These are phyloP conservation scores for Aegilops longissima DNA, from an alignment of 176 grass and related monocot species.

Conservation along the genomic window DNA sequence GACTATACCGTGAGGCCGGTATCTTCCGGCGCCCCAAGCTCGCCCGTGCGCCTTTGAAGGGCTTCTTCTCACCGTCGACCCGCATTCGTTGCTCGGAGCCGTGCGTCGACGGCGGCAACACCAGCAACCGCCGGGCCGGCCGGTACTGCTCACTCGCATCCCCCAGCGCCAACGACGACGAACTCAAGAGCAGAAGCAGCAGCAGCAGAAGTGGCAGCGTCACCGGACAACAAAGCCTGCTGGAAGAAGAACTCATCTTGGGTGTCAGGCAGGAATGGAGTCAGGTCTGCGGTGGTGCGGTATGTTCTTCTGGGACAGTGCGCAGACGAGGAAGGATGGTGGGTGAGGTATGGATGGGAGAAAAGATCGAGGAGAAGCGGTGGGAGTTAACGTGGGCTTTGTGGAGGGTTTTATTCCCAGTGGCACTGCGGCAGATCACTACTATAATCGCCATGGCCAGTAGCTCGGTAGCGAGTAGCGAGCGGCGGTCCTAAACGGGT, in stretches of 20 bases:
- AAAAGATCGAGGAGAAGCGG: slow-evolving; percentile 25
- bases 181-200: background rate
- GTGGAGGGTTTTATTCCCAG: slow-evolving; percentile 39
- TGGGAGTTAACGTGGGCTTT: slow-evolving; percentile 40
- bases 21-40: slow-evolving; percentile 34
- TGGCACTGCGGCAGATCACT: background rate
- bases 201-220: background rate
- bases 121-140: slow-evolving; percentile 28
- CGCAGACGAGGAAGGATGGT: background rate
- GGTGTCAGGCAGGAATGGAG: background rate
- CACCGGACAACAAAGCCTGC: background rate
- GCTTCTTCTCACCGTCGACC: slow-evolving; percentile 20
- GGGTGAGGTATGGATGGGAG: background rate
- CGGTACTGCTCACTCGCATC: background rate
- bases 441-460: background rate
- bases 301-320: slow-evolving; percentile 29
- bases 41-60: background rate
- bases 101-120: slow-evolving; percentile 34
- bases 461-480: slow-evolving; percentile 13
- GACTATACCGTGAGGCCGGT: slow-evolving; percentile 42
- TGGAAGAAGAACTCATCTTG: slow-evolving; percentile 8
- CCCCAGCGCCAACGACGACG: background rate
- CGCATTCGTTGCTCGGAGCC: slow-evolving; percentile 31
- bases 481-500: slow-evolving; percentile 24
- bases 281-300: background rate